Evolutionary conservation across 169 alveolate genomes (phyloP).

Genomic region (Eimeria sp.): DNA sequence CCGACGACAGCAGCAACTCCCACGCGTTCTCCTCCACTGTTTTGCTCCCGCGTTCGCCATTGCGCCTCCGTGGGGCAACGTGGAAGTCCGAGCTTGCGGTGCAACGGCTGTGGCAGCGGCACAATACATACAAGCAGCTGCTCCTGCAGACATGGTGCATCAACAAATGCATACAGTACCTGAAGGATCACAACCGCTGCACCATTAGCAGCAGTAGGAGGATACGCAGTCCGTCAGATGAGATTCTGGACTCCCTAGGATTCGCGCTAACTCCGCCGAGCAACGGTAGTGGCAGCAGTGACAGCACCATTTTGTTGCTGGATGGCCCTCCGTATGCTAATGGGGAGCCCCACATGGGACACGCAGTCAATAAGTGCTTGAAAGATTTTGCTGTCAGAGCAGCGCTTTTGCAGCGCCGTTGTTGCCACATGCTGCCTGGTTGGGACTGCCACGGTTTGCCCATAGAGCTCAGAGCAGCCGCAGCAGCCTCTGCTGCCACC

Average conservation of each 20-base stretch:
- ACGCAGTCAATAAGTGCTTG: conserved; percentile 91
- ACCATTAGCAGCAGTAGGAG: not conserved
- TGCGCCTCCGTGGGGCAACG: conserved; percentile 22
- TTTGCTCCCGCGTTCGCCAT: conserved; percentile 45
- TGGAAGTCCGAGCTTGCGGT: conserved; percentile 72
- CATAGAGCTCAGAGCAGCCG: conserved; percentile 88
- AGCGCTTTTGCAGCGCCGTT: conserved; percentile 86
- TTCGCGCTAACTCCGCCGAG: conserved; percentile 37
- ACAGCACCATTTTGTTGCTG: conserved; percentile 75
- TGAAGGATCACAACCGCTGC: not conserved
- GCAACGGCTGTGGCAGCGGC: conserved; percentile 76
- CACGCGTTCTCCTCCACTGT: conserved; percentile 63
- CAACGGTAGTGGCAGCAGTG: conserved; percentile 1
- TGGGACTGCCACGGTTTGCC: conserved; percentile 97
- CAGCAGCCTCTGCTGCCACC: not conserved
- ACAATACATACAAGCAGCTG: conserved; percentile 57
- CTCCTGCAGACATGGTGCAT: conserved; percentile 71
- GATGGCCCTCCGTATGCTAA: conserved; percentile 97
- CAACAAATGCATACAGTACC: conserved; percentile 46
- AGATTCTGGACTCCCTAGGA: conserved; percentile 19
- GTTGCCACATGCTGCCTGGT: conserved; percentile 91
- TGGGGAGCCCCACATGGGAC: conserved; percentile 94
- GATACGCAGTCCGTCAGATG: not conserved
- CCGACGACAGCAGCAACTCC: conserved; percentile 8
- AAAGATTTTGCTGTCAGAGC: conserved; percentile 88